Conservation (phyloP, 2,329 filamentous ascomycete genomes). For the Fusarium falciforme region DNA sequence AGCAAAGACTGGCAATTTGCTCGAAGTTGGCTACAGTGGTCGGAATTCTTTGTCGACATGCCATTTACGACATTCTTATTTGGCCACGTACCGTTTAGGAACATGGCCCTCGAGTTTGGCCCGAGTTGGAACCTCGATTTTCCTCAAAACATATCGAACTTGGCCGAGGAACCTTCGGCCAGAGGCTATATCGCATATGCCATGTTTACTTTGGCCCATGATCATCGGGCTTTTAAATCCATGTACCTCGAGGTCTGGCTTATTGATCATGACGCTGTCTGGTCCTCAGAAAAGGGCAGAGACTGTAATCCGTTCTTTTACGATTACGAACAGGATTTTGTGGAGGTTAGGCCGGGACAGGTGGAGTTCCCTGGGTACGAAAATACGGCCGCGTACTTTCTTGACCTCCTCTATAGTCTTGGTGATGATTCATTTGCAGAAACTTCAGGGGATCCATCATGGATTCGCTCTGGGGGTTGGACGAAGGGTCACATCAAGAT, state of each 20-base stretch:
- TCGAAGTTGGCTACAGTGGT: background rate
- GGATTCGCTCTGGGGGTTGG: background rate
- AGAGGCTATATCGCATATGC: background rate
- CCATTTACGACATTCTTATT: background rate
- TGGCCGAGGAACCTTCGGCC: background rate
- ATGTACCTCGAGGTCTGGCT: background rate
- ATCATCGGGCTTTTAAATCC: background rate
- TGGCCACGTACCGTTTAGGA: background rate
- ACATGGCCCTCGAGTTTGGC: slow-evolving; percentile 1
- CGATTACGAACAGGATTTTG: background rate
- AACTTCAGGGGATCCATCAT: background rate
- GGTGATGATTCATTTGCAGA: background rate
- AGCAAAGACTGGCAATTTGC: background rate
- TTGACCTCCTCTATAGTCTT: background rate
- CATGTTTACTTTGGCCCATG: background rate
- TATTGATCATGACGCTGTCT: background rate
- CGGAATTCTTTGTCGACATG: no score
- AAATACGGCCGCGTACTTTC: background rate
- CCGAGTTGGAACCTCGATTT: background rate
- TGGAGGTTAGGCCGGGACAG: background rate
- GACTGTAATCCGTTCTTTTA: background rate
- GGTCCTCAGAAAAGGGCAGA: background rate
- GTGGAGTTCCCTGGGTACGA: background rate
- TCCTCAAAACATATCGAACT: background rate
- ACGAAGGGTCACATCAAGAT: background rate